These are phyloP conservation scores for Cicer judaicum DNA, from an alignment of 306 rosid species.

Conservation along the genomic window DNA sequence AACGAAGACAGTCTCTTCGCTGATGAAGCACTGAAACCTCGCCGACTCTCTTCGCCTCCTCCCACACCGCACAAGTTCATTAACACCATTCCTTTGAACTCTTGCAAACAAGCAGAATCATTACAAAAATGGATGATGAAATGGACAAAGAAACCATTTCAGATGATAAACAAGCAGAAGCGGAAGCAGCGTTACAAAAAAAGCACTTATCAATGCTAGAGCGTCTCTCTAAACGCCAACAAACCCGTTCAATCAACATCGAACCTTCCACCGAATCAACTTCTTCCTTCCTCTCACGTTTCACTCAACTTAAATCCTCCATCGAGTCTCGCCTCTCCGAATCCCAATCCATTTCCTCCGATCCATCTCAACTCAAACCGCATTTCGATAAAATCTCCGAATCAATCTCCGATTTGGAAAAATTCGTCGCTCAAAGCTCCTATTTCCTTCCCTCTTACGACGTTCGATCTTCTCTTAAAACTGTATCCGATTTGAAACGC, in stretches of 20 bases:
- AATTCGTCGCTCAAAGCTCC: conserved; percentile 77
- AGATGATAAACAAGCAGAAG: conserved; percentile 21
- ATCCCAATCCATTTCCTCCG: conserved; percentile 49
- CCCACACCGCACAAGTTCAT: conserved; percentile 60
- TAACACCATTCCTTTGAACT: conserved; percentile 36
- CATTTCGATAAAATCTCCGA: conserved; percentile 61
- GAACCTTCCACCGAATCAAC: conserved; percentile 65
- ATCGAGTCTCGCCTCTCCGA: conserved; percentile 58
- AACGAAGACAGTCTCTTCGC: conserved; percentile 47
- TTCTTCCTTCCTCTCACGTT: conserved; percentile 63
- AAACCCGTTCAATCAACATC: conserved; percentile 53
- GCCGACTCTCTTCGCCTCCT: conserved; percentile 64
- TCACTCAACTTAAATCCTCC: conserved; percentile 57
- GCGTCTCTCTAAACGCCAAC: conserved; percentile 74
- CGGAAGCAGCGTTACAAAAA: conserved; percentile 49
- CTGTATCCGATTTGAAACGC: conserved; percentile 63
- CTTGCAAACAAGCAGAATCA: no score
- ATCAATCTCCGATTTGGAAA: conserved; percentile 76
- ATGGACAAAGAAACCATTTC: background rate
- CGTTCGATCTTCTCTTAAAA: conserved; percentile 75
- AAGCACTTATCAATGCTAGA: conserved; percentile 79
- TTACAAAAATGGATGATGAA: conserved; percentile 38
- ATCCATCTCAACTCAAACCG: conserved; percentile 55
- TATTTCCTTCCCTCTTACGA: conserved; percentile 80
- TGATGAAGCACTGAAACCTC: conserved; percentile 56